Conservation (phyloP, 1,284 basidiomycete species). For the Taiwanofungus camphoratus region DNA sequence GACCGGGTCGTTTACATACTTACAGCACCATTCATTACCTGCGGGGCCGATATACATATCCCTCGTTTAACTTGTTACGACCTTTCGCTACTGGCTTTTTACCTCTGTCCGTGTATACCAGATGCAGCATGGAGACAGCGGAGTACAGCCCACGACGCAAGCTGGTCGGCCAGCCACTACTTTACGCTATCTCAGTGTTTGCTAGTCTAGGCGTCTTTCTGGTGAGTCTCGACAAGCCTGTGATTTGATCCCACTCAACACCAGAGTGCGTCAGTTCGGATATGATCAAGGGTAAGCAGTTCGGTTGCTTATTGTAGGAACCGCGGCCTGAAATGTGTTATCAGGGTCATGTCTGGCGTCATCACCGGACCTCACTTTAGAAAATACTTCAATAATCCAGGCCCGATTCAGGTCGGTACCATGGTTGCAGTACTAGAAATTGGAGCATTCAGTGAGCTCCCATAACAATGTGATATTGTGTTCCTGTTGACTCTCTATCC, state of each 20-base stretch:
- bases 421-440: conserved; percentile 94
- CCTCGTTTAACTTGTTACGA: conserved; percentile 1
- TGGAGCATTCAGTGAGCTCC: conserved; percentile 77
- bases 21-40: too few relatives aligned
- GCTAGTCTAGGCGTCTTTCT: conserved; percentile 87
- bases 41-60: too few relatives aligned
- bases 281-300: conserved; percentile 83
- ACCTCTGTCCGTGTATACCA: conserved; percentile 14
- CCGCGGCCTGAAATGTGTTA: conserved; percentile 18
- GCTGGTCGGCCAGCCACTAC: conserved; percentile 76
- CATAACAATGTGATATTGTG: background rate
- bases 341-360: conserved; percentile 83
- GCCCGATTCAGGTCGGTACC: conserved; percentile 63
- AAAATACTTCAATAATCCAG: conserved; percentile 77
- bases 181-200: conserved; percentile 81
- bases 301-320: background rate
- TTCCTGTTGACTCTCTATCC: conserved; percentile 4
- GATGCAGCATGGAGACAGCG: conserved; percentile 27
- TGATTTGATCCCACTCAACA: conserved; percentile 6
- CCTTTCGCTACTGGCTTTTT: conserved; percentile 5
- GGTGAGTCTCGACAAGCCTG: conserved; percentile 39
- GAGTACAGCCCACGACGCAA: conserved; percentile 30
- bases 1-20: too few relatives aligned
- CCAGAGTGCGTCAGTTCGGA: conserved; percentile 57
- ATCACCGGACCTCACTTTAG: conserved; percentile 93